Base-by-base conservation (phyloP, 2,329 filamentous ascomycete genomes). In the Alternaria gaisen region DNA sequence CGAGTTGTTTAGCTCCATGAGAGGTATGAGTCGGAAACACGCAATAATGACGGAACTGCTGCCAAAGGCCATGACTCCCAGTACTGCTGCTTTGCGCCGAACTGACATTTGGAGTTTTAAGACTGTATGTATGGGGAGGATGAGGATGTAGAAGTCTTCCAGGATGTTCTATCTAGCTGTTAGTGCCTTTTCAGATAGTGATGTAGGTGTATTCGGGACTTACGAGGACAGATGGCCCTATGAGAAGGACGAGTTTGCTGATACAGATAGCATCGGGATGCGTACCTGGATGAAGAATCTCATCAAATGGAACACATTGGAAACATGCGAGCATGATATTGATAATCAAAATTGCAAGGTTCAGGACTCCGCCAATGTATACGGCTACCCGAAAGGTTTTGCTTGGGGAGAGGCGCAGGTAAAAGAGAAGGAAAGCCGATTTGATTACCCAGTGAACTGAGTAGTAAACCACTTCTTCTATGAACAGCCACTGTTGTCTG, bases 361-460 rank as follows among this genome's bases (percentile, higher is more conserved):
- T 75, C 11, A 71, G 55, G 6, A 36, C 69, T 28, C 77, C 71
- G 7, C 69, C 69, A 20, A 62, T 20, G 46, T 63, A 74, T 1
- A 79, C 69, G 1, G 67, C 38, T 2, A 30, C 46, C 4, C 70
- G 67, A 47, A 77, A 78, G 10, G 36, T 53, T 20, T 50, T 63
- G 7, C 66, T 64, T 1, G 64, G 65, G 2, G 74, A 72, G 5
- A 76, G 60, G 2, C 75, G 72, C 7, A 78, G 65, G 56, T 77
- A 79, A 61, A 79, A 79, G 43, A 75, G 63, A 0, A 79, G 67
- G 54, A 78, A 79, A 26, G 71, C 69, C 41, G 65, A 70, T 62
- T 78, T 79, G 59, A 78, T 72, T 12, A 65, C 56, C 53, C 67
- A 78, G 41, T 79, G 75, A 18, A 74, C 69, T 26, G 64, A 67